Percentiles rank a stretch among this genome's conserved stretches.
phyloP scores from a whole-genome alignment of 148 eudicot species.

The Chenopodium suecicum region DNA sequence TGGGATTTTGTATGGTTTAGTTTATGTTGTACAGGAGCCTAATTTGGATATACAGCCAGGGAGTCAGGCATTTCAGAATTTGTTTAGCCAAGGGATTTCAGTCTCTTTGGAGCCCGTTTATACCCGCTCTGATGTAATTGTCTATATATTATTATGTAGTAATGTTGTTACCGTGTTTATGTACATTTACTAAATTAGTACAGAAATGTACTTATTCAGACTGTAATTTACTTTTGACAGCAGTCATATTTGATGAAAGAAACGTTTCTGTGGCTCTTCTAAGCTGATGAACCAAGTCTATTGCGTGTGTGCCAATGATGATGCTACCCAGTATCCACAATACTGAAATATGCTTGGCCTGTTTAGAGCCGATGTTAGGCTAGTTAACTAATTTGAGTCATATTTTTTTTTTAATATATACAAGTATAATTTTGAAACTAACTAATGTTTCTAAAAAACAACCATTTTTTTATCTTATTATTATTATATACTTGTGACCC shows the following conservation, averaged over 20 bases:
- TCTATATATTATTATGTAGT: slow-evolving; percentile 29
- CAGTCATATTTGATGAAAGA: slow-evolving; percentile 11
- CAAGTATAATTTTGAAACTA: too few relatives aligned
- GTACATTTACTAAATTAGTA: slow-evolving; percentile 35
- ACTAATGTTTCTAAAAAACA: too few relatives aligned
- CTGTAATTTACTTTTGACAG: slow-evolving; percentile 13
- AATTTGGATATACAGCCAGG: slow-evolving; percentile 12
- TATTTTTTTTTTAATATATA: too few relatives aligned
- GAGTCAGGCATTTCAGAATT: slow-evolving; percentile 18
- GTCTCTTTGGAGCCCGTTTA: slow-evolving; percentile 18
- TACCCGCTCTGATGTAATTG: slow-evolving; percentile 30
- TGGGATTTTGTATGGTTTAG: slow-evolving; percentile 22
- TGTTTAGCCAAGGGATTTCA: slow-evolving; percentile 7
- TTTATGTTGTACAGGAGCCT: slow-evolving; percentile 28
- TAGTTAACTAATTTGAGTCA: background rate
- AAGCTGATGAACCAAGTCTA: background rate
- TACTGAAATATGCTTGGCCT: background rate
- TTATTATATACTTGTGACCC: too few relatives aligned
- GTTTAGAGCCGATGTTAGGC: background rate
- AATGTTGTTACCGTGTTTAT: slow-evolving; percentile 22
- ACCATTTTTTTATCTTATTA: too few relatives aligned
- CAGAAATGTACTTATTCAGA: slow-evolving; percentile 31
- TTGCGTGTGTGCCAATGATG: background rate
- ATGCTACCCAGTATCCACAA: background rate
- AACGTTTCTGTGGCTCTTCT: background rate